phyloP scores from a whole-genome alignment of 345 rosid genomes.

The Barbarea vulgaris region DNA sequence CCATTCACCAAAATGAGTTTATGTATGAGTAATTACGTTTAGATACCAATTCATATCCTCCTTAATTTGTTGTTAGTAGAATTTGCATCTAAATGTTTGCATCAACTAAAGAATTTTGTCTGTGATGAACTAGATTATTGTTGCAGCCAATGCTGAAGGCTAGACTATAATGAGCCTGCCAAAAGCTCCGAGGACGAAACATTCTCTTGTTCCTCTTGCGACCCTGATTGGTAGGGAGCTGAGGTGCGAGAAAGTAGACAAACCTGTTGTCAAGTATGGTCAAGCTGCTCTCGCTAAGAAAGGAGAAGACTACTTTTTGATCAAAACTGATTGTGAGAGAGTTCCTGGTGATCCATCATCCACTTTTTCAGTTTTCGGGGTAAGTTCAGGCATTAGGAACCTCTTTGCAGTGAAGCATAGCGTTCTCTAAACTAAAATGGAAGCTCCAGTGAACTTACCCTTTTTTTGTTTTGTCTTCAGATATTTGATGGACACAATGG shows the following conservation, averaged over 20 bases:
- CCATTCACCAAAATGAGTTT: background rate
- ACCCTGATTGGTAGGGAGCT: slow-evolving; percentile 93
- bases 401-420: background rate
- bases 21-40: background rate
- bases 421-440: background rate
- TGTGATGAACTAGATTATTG: slow-evolving; percentile 14
- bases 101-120: slow-evolving; percentile 4
- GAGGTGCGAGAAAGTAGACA: slow-evolving; percentile 83
- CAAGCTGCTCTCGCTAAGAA: slow-evolving; percentile 98
- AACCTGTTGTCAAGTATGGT: slow-evolving; percentile 85
- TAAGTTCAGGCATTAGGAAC: slow-evolving; percentile 27
- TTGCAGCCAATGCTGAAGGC: slow-evolving; percentile 54
- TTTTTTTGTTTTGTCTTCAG: slow-evolving; percentile 46
- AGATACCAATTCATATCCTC: background rate
- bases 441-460: background rate
- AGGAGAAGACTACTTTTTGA: slow-evolving; percentile 94
- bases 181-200: slow-evolving; percentile 61
- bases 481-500: slow-evolving; percentile 99
- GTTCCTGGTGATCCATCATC: slow-evolving; percentile 78
- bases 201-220: slow-evolving; percentile 87
- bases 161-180: slow-evolving; percentile 68
- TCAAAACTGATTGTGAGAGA: slow-evolving; percentile 78
- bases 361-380: slow-evolving; percentile 95
- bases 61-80: background rate
- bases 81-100: background rate